Evolutionary conservation across 2,329 filamentous ascomycete genomes (phyloP).

Genomic region (Claviceps monticola): DNA sequence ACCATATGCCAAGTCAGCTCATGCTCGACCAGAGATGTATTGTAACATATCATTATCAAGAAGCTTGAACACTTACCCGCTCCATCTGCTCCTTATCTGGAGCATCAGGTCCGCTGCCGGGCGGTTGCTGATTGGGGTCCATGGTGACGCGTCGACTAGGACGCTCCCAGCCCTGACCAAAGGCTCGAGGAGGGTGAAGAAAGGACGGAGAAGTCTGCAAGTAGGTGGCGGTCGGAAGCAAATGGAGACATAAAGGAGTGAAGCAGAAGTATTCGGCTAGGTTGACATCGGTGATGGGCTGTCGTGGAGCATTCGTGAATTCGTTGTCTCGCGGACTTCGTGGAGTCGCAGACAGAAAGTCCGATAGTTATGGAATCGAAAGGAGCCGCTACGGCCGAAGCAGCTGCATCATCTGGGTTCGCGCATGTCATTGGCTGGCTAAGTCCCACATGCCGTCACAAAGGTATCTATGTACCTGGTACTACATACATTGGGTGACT

Average conservation of each 20-base stretch:
- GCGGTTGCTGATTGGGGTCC: constrained; percentile 32
- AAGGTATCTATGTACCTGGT: no score
- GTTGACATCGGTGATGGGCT: not conserved
- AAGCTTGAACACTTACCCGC: constrained; percentile 24
- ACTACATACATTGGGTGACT: no score
- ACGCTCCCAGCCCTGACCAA: not conserved
- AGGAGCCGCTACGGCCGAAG: not conserved
- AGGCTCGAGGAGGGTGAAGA: no score
- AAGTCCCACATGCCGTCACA: no score
- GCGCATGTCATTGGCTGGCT: not conserved
- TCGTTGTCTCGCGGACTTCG: not conserved
- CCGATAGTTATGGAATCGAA: constrained; percentile 1
- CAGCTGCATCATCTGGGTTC: not conserved
- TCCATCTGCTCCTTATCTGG: constrained; percentile 47
- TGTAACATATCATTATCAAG: not conserved
- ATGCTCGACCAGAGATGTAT: not conserved
- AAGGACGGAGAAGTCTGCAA: not conserved
- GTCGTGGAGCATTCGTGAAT: not conserved
- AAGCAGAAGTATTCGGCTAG: not conserved
- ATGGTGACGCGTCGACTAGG: constrained; percentile 15
- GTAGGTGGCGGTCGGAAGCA: not conserved
- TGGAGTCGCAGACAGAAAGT: not conserved
- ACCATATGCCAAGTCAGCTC: not conserved
- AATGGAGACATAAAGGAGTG: not conserved
- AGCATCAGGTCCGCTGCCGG: constrained; percentile 31